These are phyloP conservation scores for Lizonia empirigonia DNA, from an alignment of 2,329 filamentous ascomycete species.

Conservation along the genomic window DNA sequence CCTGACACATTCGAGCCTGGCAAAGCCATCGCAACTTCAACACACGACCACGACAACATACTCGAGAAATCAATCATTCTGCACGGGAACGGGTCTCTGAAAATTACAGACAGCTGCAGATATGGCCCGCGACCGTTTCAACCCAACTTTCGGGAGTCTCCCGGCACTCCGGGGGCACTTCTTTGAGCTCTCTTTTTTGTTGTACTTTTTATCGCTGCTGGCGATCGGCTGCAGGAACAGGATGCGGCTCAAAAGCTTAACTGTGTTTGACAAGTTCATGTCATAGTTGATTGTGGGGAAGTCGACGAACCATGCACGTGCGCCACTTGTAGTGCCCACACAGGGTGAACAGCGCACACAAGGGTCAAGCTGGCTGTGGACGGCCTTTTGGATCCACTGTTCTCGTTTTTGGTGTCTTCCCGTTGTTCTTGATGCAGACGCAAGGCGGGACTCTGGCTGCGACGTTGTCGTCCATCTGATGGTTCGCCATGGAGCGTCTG, in stretches of 20 bases:
- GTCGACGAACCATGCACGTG: slow-evolving; percentile 31
- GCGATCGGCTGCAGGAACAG: slow-evolving; percentile 44
- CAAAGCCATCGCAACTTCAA: slow-evolving; percentile 23
- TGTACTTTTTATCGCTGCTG: slow-evolving; percentile 32
- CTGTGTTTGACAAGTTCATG: slow-evolving; percentile 20
- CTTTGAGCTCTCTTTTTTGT: slow-evolving; percentile 21
- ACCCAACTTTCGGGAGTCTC: slow-evolving; percentile 40
- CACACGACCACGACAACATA: slow-evolving; percentile 25
- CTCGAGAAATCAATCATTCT: slow-evolving; percentile 17
- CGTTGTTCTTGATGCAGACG: background rate
- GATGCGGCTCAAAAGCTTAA: slow-evolving; percentile 46
- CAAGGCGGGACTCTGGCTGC: background rate
- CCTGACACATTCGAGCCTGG: slow-evolving; percentile 24
- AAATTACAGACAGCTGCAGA: slow-evolving; percentile 7
- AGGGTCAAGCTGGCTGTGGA: background rate
- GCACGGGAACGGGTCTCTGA: background rate
- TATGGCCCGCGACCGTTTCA: slow-evolving; percentile 10
- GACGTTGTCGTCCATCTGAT: background rate
- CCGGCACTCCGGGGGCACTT: slow-evolving; percentile 11
- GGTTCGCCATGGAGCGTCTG: no score
- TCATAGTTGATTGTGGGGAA: slow-evolving; percentile 21
- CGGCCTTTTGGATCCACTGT: background rate
- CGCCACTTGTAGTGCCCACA: slow-evolving; percentile 24
- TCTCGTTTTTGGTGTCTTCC: background rate
- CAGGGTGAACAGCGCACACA: slow-evolving; percentile 10